A percentile compares a stretch with the other conserved stretches of the same genome.
phyloP scores from a whole-genome alignment of 345 rosid genomes.

The Clausena lansium region DNA sequence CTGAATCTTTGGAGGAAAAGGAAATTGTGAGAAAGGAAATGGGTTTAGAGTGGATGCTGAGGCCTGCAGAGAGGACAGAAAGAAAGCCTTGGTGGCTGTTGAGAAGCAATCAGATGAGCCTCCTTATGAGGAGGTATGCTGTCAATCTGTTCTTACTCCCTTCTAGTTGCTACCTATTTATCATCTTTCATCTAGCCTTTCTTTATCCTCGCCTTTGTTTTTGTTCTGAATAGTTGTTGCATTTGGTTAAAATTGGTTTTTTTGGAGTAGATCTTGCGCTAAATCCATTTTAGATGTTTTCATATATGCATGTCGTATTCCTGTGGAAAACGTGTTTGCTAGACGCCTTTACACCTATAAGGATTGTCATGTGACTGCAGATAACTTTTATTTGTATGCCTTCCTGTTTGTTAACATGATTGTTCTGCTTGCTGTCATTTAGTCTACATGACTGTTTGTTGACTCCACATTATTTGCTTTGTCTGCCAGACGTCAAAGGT shows the following conservation, averaged over 20 bases:
- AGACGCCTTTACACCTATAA: background rate
- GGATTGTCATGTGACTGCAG: background rate
- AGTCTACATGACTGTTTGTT: background rate
- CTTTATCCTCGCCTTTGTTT: background rate
- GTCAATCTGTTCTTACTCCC: background rate
- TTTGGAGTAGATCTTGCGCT: background rate
- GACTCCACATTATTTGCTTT: background rate
- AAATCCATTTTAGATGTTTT: background rate
- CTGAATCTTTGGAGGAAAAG: conserved; percentile 25
- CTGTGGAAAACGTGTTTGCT: background rate
- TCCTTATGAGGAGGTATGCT: conserved; percentile 53
- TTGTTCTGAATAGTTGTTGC: background rate
- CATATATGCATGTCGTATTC: background rate
- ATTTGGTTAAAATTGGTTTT: background rate
- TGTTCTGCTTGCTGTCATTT: background rate
- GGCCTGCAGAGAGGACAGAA: conserved; percentile 47
- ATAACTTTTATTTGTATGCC: background rate
- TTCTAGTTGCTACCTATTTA: background rate
- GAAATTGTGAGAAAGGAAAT: conserved; percentile 61
- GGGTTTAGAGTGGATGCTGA: conserved; percentile 92
- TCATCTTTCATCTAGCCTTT: background rate
- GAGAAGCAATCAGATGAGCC: conserved; percentile 42
- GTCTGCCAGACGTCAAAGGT: conserved; percentile 38
- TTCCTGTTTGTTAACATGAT: background rate
- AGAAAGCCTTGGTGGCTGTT: conserved; percentile 30